Evolutionary conservation across 2,329 filamentous ascomycete species (phyloP).

Genomic region (Ophiosphaerella herpotricha): DNA sequence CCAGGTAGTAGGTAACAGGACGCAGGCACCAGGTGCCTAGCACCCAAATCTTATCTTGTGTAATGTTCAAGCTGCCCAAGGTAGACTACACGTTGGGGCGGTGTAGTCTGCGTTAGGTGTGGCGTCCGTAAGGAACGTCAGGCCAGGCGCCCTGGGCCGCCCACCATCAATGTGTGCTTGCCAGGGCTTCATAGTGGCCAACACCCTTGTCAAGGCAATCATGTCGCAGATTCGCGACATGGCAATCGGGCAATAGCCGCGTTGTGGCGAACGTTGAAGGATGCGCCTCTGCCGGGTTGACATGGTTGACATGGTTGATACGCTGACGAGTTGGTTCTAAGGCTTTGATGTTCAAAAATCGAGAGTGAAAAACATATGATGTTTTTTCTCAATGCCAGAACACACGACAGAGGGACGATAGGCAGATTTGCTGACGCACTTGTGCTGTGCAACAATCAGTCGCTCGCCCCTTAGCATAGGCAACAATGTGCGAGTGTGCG

Average conservation of each 20-base stretch:
- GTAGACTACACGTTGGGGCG: neutral
- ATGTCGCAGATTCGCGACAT: slow-evolving; percentile 1
- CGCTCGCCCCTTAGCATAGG: neutral
- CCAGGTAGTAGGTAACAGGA: too few species aligned
- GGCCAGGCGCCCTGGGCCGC: neutral
- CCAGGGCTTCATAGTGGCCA: neutral
- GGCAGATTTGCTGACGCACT: neutral
- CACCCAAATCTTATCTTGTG: too few species aligned
- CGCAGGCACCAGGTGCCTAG: too few species aligned
- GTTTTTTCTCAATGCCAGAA: neutral
- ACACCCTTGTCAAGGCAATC: neutral
- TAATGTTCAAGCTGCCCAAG: neutral
- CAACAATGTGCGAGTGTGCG: neutral
- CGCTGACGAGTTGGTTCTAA: neutral
- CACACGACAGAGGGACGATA: neutral
- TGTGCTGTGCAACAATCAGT: neutral
- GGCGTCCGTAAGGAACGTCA: too few species aligned
- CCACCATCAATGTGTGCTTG: neutral
- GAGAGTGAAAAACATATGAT: neutral
- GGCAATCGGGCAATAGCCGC: neutral
- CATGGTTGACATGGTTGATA: neutral
- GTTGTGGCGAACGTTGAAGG: slow-evolving; percentile 1
- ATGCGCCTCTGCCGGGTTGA: slow-evolving; percentile 1
- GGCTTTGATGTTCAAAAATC: neutral
- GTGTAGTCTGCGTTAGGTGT: neutral